Evolutionary conservation across 805 yeast genomes (phyloP).

Genomic region (Cyberlindnera euphorbiiphila): DNA sequence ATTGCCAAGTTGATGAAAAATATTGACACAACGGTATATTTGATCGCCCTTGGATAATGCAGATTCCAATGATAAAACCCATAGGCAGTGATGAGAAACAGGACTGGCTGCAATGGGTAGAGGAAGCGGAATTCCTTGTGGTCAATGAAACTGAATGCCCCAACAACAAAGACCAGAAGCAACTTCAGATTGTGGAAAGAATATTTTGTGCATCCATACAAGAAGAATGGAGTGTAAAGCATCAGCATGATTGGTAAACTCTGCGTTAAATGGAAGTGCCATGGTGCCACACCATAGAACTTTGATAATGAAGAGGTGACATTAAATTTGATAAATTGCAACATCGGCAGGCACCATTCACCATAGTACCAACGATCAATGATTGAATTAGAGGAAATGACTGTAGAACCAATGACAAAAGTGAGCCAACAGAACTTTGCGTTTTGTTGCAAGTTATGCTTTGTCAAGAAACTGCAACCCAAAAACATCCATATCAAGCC

Average conservation of each 20-base stretch:
- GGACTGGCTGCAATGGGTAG: conserved; percentile 76
- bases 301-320: conserved; percentile 65
- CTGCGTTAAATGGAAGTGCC: conserved; percentile 81
- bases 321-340: conserved; percentile 74
- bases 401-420: conserved; percentile 18
- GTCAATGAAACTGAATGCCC: conserved; percentile 57
- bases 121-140: conserved; percentile 94
- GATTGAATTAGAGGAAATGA: conserved; percentile 31
- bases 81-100: conserved; percentile 49
- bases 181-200: conserved; percentile 27
- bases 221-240: conserved; percentile 59
- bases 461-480: conserved; percentile 35
- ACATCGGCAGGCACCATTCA: conserved; percentile 52
- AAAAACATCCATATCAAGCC: conserved; percentile 68
- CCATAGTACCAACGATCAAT: conserved; percentile 64
- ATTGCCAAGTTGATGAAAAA: conserved; percentile 37
- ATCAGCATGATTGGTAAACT: conserved; percentile 75
- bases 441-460: conserved; percentile 10
- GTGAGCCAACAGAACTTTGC: conserved; percentile 15
- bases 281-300: conserved; percentile 81
- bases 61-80: conserved; percentile 24
- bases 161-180: conserved; percentile 41
- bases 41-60: conserved; percentile 15
- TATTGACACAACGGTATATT: conserved; percentile 23
- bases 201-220: conserved; percentile 37